A percentile compares a stretch with the other conserved stretches of the same genome.
Conservation (phyloP, 1,284 basidiomycete species). For the Pseudozyma hubeiensis region DNA sequence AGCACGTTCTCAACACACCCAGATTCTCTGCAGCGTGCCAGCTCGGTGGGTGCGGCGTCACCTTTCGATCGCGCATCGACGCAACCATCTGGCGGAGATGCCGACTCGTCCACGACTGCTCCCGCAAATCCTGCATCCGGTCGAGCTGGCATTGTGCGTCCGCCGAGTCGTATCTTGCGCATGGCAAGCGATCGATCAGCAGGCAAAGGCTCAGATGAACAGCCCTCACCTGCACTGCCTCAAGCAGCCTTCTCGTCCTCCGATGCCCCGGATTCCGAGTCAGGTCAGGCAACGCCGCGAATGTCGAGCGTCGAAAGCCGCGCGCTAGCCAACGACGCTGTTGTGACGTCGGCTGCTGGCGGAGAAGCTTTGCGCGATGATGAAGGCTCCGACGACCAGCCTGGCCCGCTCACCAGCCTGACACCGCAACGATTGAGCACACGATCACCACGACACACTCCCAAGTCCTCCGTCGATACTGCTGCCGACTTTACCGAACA, state of each 20-base stretch:
- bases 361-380: conserved; percentile 19
- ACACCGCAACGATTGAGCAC: conserved; percentile 40
- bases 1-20: conserved; percentile 5
- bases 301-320: conserved; percentile 34
- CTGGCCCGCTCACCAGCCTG: conserved; percentile 22
- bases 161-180: conserved; percentile 31
- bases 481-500: conserved; percentile 74
- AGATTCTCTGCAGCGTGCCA: conserved; percentile 38
- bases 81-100: conserved; percentile 7
- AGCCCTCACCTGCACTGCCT: conserved; percentile 23
- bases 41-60: conserved; percentile 30
- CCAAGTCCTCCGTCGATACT: conserved; percentile 39
- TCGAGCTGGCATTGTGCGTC: conserved; percentile 24
- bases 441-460: conserved; percentile 33
- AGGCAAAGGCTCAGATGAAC: conserved; percentile 12
- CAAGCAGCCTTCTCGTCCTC: conserved; percentile 20
- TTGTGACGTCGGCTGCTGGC: not conserved
- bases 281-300: conserved; percentile 32
- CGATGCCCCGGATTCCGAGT: conserved; percentile 23
- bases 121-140: conserved; percentile 2
- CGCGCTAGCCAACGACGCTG: conserved; percentile 38
- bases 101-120: conserved; percentile 14
- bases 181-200: conserved; percentile 26
- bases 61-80: conserved; percentile 12
- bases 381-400: conserved; percentile 19